These are phyloP conservation scores for Leishmania gerbilli DNA, from an alignment of 208 protist genomes.

Conservation along the genomic window DNA sequence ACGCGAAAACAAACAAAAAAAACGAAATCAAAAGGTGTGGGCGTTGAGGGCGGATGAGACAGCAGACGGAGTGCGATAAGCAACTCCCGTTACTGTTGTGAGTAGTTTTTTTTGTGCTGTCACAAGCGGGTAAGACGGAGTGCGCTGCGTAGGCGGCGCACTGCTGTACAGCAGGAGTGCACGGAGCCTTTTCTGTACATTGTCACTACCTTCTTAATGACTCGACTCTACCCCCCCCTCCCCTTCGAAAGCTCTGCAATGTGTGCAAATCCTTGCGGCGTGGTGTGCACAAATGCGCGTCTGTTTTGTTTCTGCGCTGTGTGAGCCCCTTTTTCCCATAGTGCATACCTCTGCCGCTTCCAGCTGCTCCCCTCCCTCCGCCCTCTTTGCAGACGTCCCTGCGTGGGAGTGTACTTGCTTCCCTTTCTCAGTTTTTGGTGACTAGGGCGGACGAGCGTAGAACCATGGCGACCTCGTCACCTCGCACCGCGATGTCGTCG, in stretches of 20 bases:
- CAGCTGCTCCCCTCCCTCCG: not conserved
- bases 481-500: not conserved
- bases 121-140: not conserved
- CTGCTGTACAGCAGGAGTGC: not conserved
- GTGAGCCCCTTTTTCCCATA: not conserved
- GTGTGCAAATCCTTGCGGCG: not conserved
- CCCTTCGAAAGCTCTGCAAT: not conserved
- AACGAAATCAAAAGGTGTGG: not conserved
- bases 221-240: no score
- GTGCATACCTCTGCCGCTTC: not conserved
- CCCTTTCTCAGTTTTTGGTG: not conserved
- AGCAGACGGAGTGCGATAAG: not conserved
- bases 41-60: not conserved
- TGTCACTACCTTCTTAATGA: not conserved
- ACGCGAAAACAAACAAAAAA: not conserved
- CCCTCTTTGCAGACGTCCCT: not conserved
- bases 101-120: not conserved
- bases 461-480: not conserved
- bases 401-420: not conserved
- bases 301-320: not conserved
- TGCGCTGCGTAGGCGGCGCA: not conserved
- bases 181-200: not conserved
- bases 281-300: not conserved
- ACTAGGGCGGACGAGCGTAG: not conserved
- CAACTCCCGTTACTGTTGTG: not conserved